Evolutionary conservation across 2,329 filamentous ascomycete genomes (phyloP), one percentile per base, ranked within the genome.

Genomic region (Raffaelea deltoideospora): DNA sequence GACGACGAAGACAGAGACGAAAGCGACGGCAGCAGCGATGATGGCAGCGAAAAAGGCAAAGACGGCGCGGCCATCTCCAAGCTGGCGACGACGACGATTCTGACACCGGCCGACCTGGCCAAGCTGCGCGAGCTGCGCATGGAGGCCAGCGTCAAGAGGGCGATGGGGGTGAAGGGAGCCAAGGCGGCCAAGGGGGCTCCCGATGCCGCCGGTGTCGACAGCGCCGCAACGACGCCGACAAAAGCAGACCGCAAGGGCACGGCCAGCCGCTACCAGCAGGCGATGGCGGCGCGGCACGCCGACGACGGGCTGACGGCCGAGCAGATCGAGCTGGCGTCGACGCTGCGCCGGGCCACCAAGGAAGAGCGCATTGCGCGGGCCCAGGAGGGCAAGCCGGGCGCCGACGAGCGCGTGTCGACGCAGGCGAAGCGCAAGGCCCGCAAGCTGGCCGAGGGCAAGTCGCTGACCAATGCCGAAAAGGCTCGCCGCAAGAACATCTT

Each of bases 401-500:
- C 79, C 22, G 67, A 74, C 35, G 77, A 90, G 55, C 86, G 94
- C 63, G 86, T 88, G 64, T 82, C 76, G 44, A 90, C 83, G 37
- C 77, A 84, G 45, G 86, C 86, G 14, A 77, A 83, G 53, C 70
- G 82, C 50, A 84, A 85, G 67, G 76, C 84, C 55, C 84, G 87
- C 68, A 93, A 93, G 71, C 75, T 79, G 50, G 69, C 76, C 2
- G 74, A 86, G 60, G 90, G 90, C 51, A 96, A 96, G 76, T 93
- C 83, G 55, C 87, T 85, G 27, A 96, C 88, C 46, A 98, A 98
- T 61, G 83, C 82, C 63, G 90, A 98, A 66, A 98, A 98, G 73
- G 76, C 82, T 30, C 69, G 88, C 48, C 85, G 84, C 70, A 98
- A 98, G 81, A 98, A 98, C 59, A 93, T 98, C 61, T 56, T 98